Base-by-base conservation (phyloP, 495 filamentous ascomycete genomes). In the Aspergillus taichungensis region DNA sequence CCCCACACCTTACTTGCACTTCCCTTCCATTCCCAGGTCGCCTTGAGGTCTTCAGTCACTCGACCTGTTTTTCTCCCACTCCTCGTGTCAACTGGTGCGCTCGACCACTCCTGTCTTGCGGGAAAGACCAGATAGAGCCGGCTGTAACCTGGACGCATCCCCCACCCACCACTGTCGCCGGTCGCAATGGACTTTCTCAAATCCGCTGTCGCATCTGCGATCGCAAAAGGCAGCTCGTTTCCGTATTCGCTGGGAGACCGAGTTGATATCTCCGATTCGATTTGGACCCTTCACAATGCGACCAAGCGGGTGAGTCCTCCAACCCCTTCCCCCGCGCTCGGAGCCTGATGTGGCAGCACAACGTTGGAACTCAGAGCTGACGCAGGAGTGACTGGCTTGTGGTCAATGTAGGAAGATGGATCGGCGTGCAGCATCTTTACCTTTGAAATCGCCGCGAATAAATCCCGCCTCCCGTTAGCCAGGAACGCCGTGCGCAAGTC, bases 351-450 rank as follows among this genome's bases (percentile, higher is more conserved):
- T 46, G 5, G 36, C 31, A n/a, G 30, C 33, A 30, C 13, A 32
- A 47, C 29, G 13, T 9, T 30, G 34, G 37, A 39, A 14, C 12
- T 24, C 4, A 4, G 18, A 24, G 48, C 51, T 55, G 40, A 56
- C 45, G 28, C 8, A 28, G 47, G 29, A 18, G 38, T 29, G 34
- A 33, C 36, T 46, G 38, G 36, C 29, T 27, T 42, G 30, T 27
- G 24, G 28, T n/a, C 11, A n/a, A 8, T 44, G 40, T 54, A 95
- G 88, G 88, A 95, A 66, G 91, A 96, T 61, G 80, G 86, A 32
- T 94, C 88, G 0, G 77, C 84, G 49, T 98, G 92, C 68, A 95
- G 87, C 71, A 87, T 98, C 34, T 97, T 98, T 63, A 85, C 88
- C 37, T 98, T 96, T 72, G 91, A 97, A 60, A 73, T 91, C 34